Conservation (phyloP, 2,329 filamentous ascomycete species). For the Alternaria longipes region DNA sequence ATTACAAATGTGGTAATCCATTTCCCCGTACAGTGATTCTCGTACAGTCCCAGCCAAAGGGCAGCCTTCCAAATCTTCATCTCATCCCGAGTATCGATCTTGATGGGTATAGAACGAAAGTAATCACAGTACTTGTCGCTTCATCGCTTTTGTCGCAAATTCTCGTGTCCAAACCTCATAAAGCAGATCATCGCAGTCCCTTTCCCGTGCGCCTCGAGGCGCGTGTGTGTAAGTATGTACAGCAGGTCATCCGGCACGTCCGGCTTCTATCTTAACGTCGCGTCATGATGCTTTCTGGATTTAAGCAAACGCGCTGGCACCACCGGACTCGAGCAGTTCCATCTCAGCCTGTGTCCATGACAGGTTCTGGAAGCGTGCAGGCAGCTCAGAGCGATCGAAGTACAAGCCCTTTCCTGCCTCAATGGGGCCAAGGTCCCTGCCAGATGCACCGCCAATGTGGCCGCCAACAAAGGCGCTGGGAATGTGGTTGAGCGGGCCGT, state of each 20-base stretch:
- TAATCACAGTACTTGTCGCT: constrained; percentile 29
- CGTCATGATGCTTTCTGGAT: constrained; percentile 19
- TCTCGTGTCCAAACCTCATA: constrained; percentile 7
- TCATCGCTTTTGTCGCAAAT: constrained; percentile 29
- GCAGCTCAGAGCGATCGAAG: constrained; percentile 91
- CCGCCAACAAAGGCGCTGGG: constrained; percentile 41
- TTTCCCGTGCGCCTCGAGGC: constrained; percentile 17
- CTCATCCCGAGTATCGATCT: constrained; percentile 30
- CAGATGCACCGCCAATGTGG: constrained; percentile 68
- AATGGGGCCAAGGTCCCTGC: constrained; percentile 76
- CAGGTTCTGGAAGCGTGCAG: constrained; percentile 79
- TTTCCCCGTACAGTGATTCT: constrained; percentile 19
- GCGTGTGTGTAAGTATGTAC: constrained; percentile 34
- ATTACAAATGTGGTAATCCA: constrained; percentile 19
- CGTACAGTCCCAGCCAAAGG: constrained; percentile 13
- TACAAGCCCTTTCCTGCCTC: constrained; percentile 75
- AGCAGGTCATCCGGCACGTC: constrained; percentile 26
- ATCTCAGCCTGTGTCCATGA: constrained; percentile 85
- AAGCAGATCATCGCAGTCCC: constrained; percentile 11
- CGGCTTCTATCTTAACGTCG: constrained; percentile 23
- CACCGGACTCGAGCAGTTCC: constrained; percentile 93
- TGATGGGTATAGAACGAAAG: constrained; percentile 44
- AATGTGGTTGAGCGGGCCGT: constrained; percentile 69
- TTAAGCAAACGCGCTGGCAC: constrained; percentile 72
- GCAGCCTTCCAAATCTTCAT: constrained; percentile 19